These are phyloP conservation scores for Neurospora sp. DNA, from an alignment of 495 filamentous ascomycete species.

Conservation along the genomic window DNA sequence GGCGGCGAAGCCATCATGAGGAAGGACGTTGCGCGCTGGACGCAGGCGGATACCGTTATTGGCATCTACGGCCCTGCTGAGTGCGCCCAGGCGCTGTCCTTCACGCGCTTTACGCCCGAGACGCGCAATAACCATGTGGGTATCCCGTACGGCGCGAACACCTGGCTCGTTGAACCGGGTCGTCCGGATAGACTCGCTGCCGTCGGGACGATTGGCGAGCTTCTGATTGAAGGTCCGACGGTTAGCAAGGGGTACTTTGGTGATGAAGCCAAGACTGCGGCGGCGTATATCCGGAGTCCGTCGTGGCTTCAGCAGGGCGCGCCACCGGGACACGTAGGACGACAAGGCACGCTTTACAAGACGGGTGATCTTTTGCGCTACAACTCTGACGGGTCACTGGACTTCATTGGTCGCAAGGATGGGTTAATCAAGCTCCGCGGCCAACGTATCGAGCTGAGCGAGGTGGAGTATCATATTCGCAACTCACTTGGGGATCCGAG, in stretches of 20 bases:
- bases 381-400: conserved; percentile 40
- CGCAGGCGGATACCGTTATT: conserved; percentile 28
- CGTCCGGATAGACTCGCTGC: conserved; percentile 24
- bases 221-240: conserved; percentile 35
- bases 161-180: conserved; percentile 23
- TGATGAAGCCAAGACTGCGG: not conserved
- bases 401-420: conserved; percentile 34
- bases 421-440: conserved; percentile 31
- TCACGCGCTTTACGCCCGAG: not conserved
- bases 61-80: conserved; percentile 50
- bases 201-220: conserved; percentile 36
- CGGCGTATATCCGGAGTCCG: conserved; percentile 37
- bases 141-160: not conserved
- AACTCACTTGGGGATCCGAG: not conserved
- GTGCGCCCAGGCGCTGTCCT: conserved; percentile 19
- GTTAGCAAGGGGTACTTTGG: conserved; percentile 19
- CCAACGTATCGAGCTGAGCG: conserved; percentile 32
- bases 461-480: conserved; percentile 46
- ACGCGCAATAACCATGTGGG: not conserved
- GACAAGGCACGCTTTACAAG: conserved; percentile 37
- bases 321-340: not conserved
- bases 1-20: conserved; percentile 20
- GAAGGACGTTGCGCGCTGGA: conserved; percentile 11
- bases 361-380: conserved; percentile 52
- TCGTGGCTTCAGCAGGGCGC: conserved; percentile 7